Conservation (phyloP, 1,284 basidiomycete genomes). For the Xerocomus amazonicus region DNA sequence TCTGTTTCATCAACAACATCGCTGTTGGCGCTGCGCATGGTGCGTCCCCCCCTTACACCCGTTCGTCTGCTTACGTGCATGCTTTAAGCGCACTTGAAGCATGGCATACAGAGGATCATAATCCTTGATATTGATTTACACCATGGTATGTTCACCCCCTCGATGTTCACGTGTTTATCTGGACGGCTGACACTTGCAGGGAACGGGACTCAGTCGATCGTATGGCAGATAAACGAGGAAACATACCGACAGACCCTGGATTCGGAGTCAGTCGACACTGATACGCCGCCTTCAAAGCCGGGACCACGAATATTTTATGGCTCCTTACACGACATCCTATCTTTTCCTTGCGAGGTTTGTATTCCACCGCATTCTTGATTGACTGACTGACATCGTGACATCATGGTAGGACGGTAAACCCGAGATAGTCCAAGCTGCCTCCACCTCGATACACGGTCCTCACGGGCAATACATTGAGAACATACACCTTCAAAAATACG, state of each 20-base stretch:
- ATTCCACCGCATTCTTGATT: not conserved
- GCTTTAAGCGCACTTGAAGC: constrained; percentile 68
- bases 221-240: constrained; percentile 90
- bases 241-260: constrained; percentile 68
- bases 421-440: constrained; percentile 80
- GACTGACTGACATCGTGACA: not conserved
- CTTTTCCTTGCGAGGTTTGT: constrained; percentile 86
- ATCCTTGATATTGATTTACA: constrained; percentile 95
- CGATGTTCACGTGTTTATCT: not conserved
- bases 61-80: not conserved
- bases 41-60: constrained; percentile 29
- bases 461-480: constrained; percentile 93
- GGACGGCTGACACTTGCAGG: constrained; percentile 42
- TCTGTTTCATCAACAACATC: constrained; percentile 89
- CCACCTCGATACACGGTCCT: constrained; percentile 71
- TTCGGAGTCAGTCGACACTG: constrained; percentile 44
- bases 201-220: constrained; percentile 75
- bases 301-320: constrained; percentile 23
- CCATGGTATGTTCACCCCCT: constrained; percentile 54
- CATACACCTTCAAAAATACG: constrained; percentile 81
- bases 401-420: constrained; percentile 70
- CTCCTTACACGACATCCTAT: constrained; percentile 71
- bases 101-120: constrained; percentile 76
- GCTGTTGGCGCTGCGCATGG: constrained; percentile 89
- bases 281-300: not conserved